A percentile compares a stretch with the other conserved stretches of the same genome.
Evolutionary conservation across 306 rosid species (phyloP).

Genomic region (Luffa aegyptiaca): DNA sequence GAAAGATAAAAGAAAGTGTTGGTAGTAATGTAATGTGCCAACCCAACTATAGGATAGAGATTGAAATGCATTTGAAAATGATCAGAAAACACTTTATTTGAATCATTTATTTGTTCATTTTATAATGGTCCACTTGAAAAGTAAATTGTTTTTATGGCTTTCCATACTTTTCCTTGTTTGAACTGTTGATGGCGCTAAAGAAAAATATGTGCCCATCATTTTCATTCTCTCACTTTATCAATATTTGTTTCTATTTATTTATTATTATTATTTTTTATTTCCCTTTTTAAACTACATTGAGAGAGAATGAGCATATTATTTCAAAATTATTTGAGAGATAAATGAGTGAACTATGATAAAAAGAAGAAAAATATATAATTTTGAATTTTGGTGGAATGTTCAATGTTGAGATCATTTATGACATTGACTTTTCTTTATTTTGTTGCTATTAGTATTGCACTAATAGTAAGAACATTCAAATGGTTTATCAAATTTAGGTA

Average conservation of each 20-base stretch:
- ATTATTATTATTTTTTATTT: background rate
- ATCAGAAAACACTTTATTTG: background rate
- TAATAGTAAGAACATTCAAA: background rate
- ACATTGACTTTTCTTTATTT: background rate
- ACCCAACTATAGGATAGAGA: background rate
- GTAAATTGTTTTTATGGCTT: background rate
- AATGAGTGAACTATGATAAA: background rate
- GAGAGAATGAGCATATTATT: background rate
- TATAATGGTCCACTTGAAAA: constrained; percentile 6
- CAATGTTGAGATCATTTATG: background rate
- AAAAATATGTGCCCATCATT: background rate
- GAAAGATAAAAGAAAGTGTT: background rate
- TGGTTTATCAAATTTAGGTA: no score
- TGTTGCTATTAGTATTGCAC: background rate
- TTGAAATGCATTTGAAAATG: background rate
- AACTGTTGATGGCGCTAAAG: background rate
- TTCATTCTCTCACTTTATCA: background rate
- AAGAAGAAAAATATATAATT: background rate
- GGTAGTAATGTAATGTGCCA: background rate
- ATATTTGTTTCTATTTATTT: background rate
- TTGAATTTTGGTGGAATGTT: background rate
- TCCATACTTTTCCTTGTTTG: background rate
- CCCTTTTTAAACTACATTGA: background rate
- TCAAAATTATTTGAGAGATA: background rate
- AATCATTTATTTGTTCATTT: background rate